Conservation (phyloP, 2,329 filamentous ascomycete genomes). For the Eutypella sp. region DNA sequence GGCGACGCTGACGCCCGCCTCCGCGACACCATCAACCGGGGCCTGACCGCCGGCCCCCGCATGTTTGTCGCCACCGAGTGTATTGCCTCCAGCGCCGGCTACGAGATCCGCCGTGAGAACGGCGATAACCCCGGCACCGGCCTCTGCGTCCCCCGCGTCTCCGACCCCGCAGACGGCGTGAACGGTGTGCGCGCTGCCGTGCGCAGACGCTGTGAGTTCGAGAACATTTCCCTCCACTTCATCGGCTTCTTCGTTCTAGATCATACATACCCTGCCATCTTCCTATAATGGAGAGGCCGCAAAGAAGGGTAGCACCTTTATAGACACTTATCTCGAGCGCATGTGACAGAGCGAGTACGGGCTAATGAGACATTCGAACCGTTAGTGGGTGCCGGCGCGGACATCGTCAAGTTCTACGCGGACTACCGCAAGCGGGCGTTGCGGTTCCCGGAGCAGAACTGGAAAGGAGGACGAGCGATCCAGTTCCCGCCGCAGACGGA, state of each 20-base stretch:
- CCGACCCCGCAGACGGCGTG: conserved; percentile 43
- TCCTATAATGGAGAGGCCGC: too few relatives aligned
- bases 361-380: not conserved
- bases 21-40: conserved; percentile 49
- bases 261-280: not conserved
- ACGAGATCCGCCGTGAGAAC: conserved; percentile 45
- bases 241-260: not conserved
- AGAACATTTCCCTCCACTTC: too few relatives aligned
- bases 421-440: conserved; percentile 42
- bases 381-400: conserved; percentile 39
- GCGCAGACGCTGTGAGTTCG: conserved; percentile 30
- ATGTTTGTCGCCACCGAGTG: conserved; percentile 51
- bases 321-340: not conserved
- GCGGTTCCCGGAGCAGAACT: conserved; percentile 32
- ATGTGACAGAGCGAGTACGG: not conserved
- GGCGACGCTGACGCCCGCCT: conserved; percentile 45
- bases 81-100: conserved; percentile 45
- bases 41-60: conserved; percentile 48
- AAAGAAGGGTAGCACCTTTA: too few relatives aligned
- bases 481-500: conserved; percentile 30
- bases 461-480: conserved; percentile 24
- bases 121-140: conserved; percentile 20
- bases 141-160: conserved; percentile 30
- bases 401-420: conserved; percentile 48
- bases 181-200: conserved; percentile 41